These are phyloP conservation scores for Ascochyta rabiei DNA, from an alignment of 2,329 filamentous ascomycete genomes.

Conservation along the genomic window DNA sequence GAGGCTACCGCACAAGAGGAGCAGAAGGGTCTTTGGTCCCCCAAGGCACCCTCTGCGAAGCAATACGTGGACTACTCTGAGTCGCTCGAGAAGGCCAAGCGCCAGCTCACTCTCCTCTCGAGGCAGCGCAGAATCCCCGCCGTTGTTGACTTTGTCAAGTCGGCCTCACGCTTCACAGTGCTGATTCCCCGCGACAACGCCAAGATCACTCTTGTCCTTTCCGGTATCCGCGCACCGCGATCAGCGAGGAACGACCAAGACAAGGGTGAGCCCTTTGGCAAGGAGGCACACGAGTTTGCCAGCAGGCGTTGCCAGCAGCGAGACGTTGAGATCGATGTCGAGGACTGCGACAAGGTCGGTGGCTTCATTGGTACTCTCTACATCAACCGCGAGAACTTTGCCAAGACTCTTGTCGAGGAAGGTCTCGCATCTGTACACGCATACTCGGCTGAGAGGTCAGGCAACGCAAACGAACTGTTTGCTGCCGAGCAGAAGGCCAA, in stretches of 20 bases:
- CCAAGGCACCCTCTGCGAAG: conserved; percentile 83
- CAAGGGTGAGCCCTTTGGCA: conserved; percentile 88
- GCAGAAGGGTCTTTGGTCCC: conserved; percentile 93
- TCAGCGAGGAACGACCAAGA: conserved; percentile 82
- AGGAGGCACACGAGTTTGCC: conserved; percentile 91
- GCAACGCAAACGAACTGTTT: conserved; percentile 84
- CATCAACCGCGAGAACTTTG: conserved; percentile 93
- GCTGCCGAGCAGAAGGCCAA: conserved; percentile 89
- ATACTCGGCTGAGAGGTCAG: conserved; percentile 95
- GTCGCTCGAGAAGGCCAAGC: conserved; percentile 91
- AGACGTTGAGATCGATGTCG: conserved; percentile 93
- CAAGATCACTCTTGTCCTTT: conserved; percentile 93
- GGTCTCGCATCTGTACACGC: conserved; percentile 89
- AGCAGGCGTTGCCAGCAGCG: conserved; percentile 88
- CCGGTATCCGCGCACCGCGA: conserved; percentile 86
- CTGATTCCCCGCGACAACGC: conserved; percentile 90
- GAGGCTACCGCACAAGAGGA: conserved; percentile 83
- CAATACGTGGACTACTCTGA: conserved; percentile 90
- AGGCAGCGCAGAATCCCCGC: conserved; percentile 92
- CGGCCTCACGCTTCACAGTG: conserved; percentile 92
- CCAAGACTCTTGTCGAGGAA: conserved; percentile 91
- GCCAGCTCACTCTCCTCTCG: conserved; percentile 84
- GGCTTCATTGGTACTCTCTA: conserved; percentile 96
- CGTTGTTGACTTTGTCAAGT: conserved; percentile 96
- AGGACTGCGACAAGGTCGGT: conserved; percentile 94